Conservation (phyloP, 352 stramenopile species). For the Globisporangium takayamanum region DNA sequence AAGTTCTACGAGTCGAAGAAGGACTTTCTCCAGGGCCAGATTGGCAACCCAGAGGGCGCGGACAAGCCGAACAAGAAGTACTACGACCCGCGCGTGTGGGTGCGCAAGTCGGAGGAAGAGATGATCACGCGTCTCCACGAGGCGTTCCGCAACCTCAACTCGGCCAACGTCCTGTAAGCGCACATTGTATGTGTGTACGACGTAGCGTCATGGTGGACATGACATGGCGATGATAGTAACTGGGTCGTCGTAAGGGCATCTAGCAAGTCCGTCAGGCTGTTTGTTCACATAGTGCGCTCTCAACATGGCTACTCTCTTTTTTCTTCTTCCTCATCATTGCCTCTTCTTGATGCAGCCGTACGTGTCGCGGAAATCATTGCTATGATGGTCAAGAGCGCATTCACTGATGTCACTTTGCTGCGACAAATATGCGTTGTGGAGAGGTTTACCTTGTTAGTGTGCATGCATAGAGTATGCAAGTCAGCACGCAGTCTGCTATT, state of each 20-base stretch:
- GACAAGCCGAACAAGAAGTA: constrained; percentile 99
- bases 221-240: no score
- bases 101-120: constrained; percentile 94
- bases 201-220: no score
- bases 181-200: neutral
- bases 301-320: constrained; percentile 9
- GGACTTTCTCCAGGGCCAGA: constrained; percentile 96
- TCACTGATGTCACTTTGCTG: no score
- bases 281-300: neutral
- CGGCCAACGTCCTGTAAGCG: constrained; percentile 54
- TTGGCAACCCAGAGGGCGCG: constrained; percentile 95
- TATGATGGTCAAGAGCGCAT: no score
- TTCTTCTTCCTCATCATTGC: neutral
- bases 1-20: constrained; percentile 97
- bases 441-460: no score
- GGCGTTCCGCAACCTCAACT: constrained; percentile 90
- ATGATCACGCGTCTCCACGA: constrained; percentile 91
- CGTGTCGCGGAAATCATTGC: no score
- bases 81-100: constrained; percentile 97
- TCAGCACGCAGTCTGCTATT: no score
- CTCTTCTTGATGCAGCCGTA: neutral
- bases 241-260: no score
- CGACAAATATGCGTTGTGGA: no score
- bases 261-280: neutral
- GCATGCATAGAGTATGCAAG: no score